Evolutionary conservation across 2,329 filamentous ascomycete species (phyloP).

Genomic region (Lachnellula occidentalis): DNA sequence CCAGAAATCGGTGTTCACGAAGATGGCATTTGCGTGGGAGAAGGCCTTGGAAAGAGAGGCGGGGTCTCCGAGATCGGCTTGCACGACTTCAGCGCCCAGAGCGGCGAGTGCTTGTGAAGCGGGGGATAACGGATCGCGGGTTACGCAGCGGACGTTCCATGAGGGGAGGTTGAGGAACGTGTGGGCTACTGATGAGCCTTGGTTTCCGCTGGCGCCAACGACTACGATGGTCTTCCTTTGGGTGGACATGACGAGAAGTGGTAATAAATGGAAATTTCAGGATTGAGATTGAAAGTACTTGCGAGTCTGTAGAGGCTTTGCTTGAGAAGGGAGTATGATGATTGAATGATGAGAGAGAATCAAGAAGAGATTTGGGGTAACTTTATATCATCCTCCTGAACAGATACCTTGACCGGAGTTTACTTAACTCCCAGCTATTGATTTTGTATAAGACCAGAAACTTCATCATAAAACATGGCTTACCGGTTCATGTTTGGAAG

Average conservation of each 20-base stretch:
- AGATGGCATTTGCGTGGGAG: constrained; percentile 22
- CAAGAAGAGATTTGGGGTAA: too few relatives aligned
- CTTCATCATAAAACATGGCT: background rate
- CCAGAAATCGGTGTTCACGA: constrained; percentile 28
- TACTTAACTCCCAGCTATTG: too few relatives aligned
- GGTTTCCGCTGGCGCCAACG: constrained; percentile 55
- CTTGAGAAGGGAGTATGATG: background rate
- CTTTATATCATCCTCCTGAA: too few relatives aligned
- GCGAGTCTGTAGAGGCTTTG: background rate
- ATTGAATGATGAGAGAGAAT: too few relatives aligned
- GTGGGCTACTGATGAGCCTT: constrained; percentile 51
- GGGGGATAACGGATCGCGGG: constrained; percentile 16
- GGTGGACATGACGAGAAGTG: constrained; percentile 7
- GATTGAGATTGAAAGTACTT: background rate
- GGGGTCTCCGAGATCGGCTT: constrained; percentile 23
- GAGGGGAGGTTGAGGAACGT: constrained; percentile 16
- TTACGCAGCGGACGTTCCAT: constrained; percentile 28
- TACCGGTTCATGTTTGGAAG: background rate
- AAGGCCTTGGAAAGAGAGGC: constrained; percentile 23
- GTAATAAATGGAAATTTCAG: background rate
- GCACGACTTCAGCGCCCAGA: constrained; percentile 23
- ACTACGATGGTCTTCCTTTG: constrained; percentile 45
- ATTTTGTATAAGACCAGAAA: too few relatives aligned
- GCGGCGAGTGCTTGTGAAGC: constrained; percentile 11
- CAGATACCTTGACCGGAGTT: too few relatives aligned